A percentile compares a stretch with the other conserved stretches of the same genome.
Conservation (phyloP, 257 asterid species). For the Henckelia pumila region DNA sequence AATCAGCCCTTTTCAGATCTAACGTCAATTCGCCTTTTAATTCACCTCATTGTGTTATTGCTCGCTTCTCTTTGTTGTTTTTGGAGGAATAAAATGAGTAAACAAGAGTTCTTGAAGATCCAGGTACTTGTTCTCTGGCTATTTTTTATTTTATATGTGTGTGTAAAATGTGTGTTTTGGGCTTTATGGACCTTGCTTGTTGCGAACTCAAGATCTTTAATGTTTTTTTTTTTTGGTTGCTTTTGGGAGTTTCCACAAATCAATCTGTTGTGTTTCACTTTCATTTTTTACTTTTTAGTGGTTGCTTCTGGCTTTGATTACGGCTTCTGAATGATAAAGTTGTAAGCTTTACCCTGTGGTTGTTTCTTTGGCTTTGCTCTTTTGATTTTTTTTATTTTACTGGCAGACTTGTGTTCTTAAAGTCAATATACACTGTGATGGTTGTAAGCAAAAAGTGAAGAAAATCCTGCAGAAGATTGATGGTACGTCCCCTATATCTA, state of each 20-base stretch:
- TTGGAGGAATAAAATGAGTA: conserved; percentile 54
- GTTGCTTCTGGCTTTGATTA: conserved; percentile 6
- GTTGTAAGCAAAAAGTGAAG: background rate
- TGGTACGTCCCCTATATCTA: background rate
- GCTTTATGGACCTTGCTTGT: conserved; percentile 27
- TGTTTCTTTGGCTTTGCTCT: conserved; percentile 54
- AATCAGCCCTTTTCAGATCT: background rate
- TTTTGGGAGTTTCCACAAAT: background rate
- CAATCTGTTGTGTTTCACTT: conserved; percentile 1
- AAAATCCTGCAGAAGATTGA: conserved; percentile 1
- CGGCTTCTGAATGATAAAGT: conserved; percentile 25
- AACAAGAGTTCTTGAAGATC: conserved; percentile 93
- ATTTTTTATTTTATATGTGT: background rate
- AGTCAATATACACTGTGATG: background rate
- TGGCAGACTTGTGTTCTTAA: conserved; percentile 87
- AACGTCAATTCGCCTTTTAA: too few relatives aligned
- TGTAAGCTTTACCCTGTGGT: conserved; percentile 33
- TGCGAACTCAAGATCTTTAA: conserved; percentile 17
- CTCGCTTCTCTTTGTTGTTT: background rate
- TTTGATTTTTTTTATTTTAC: too few relatives aligned
- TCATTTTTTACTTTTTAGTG: background rate
- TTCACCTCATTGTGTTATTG: background rate
- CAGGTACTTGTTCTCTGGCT: conserved; percentile 50
- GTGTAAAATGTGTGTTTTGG: conserved; percentile 13
- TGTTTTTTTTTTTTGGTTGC: background rate